Percentiles rank a stretch among this genome's conserved stretches.
phyloP scores from a whole-genome alignment of 1,284 basidiomycete genomes.

The Pseudozyma thailandica region DNA sequence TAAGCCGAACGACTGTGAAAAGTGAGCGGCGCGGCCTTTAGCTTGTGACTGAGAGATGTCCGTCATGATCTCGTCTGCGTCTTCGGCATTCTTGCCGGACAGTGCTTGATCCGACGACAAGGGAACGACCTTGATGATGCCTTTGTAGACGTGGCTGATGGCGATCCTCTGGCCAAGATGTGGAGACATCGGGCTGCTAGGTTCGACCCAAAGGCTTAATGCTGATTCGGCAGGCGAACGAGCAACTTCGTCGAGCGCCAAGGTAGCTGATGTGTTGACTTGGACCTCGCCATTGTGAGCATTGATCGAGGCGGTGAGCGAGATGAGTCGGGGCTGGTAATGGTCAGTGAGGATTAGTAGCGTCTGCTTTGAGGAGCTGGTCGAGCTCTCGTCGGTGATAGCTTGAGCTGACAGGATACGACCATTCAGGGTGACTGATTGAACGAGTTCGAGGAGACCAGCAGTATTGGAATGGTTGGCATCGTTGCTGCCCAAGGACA shows the following conservation, averaged over 20 bases:
- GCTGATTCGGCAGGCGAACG: slow-evolving; percentile 54
- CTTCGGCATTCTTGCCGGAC: background rate
- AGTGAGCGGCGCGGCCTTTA: slow-evolving; percentile 1
- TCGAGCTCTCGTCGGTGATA: slow-evolving; percentile 14
- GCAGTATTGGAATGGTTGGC: slow-evolving; percentile 4
- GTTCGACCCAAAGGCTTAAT: slow-evolving; percentile 36
- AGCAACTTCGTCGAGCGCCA: slow-evolving; percentile 53
- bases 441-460: slow-evolving; percentile 27
- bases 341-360: slow-evolving; percentile 59
- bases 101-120: slow-evolving; percentile 6
- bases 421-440: slow-evolving; percentile 33
- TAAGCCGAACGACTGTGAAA: slow-evolving; percentile 29
- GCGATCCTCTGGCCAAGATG: slow-evolving; percentile 27
- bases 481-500: slow-evolving; percentile 19
- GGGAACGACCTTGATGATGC: slow-evolving; percentile 44
- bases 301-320: slow-evolving; percentile 11
- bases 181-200: slow-evolving; percentile 1
- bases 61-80: slow-evolving; percentile 29
- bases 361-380: slow-evolving; percentile 5
- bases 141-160: slow-evolving; percentile 51
- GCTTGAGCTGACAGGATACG: slow-evolving; percentile 39
- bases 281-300: slow-evolving; percentile 10
- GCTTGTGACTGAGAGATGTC: slow-evolving; percentile 7
- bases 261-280: slow-evolving; percentile 22
- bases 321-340: slow-evolving; percentile 48